Base-by-base conservation (phyloP, 2,329 filamentous ascomycete genomes). In the Trichoderma brevicompactum region DNA sequence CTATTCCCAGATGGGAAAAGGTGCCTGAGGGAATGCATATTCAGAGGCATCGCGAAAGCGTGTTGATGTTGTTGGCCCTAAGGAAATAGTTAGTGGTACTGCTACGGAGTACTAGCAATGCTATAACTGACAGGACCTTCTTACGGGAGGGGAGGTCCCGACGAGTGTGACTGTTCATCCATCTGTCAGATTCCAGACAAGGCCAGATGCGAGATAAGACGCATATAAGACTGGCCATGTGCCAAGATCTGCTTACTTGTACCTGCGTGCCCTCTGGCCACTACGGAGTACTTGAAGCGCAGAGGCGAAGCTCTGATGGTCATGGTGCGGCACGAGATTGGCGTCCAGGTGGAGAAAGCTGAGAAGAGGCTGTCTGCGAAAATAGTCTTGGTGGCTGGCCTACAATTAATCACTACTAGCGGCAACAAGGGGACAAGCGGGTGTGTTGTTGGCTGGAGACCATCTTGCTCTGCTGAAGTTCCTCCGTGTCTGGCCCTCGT, bases 191-290 rank as follows among this genome's bases (percentile, higher is more conserved):
- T 46, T n/a, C 40, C 28, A 13, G n/a, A 12, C 32, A 46, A n/a
- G 32, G 3, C 32, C 9, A 15, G 41, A 58, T 58, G 55, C 55
- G n/a, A 48, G 41, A 58, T 36, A 48, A 15, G 17, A 23, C 41
- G 55, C 56, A 60, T 40, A 49, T 38, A 19, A 23, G 34, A 43
- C n/a, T 2, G 15, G 44, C 56, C 55, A 59, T 49, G 44, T 59
- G 43, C 55, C 23, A 44, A 36, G 54, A 9, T 10, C 36, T 9
- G 23, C 23, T 28, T 28, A 28, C 23, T 28, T 28, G 23, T 28
- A 28, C 23, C 23, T 28, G 23, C 23, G 23, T 28, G 23, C 23
- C 23, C 23, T 28, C 23, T 28, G 5, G 23, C 23, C 23, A 28
- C 23, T 28, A 28, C 23, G 23, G 23, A 28, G 23, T 28, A 28